phyloP scores from a whole-genome alignment of 768 basidiomycete species.

The Russula earlei region DNA sequence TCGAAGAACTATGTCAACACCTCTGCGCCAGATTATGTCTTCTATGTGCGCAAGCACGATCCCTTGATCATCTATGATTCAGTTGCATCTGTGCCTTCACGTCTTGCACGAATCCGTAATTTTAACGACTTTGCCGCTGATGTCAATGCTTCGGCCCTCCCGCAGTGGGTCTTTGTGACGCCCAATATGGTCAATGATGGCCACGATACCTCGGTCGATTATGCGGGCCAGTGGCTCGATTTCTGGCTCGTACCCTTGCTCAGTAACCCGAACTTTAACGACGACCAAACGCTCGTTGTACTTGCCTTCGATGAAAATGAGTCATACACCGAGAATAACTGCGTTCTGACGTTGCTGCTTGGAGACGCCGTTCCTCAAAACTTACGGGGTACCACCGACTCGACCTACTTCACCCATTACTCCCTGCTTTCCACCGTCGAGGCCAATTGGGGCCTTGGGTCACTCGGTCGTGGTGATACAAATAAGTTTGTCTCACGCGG shows the following conservation, averaged over 20 bases:
- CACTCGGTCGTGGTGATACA: slow-evolving; percentile 49
- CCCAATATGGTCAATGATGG: slow-evolving; percentile 52
- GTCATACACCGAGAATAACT: slow-evolving; percentile 35
- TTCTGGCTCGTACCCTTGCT: slow-evolving; percentile 47
- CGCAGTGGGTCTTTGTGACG: slow-evolving; percentile 55
- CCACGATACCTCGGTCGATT: slow-evolving; percentile 49
- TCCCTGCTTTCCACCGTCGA: slow-evolving; percentile 45
- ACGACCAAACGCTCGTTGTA: slow-evolving; percentile 43
- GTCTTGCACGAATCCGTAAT: slow-evolving; percentile 41
- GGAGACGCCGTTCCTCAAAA: slow-evolving; percentile 37
- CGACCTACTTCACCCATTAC: slow-evolving; percentile 53
- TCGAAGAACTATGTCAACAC: slow-evolving; percentile 32
- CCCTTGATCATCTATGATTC: slow-evolving; percentile 45
- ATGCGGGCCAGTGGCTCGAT: slow-evolving; percentile 35
- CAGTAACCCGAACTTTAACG: slow-evolving; percentile 43
- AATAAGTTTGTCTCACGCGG: slow-evolving; percentile 30
- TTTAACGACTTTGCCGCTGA: slow-evolving; percentile 57
- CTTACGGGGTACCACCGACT: slow-evolving; percentile 38
- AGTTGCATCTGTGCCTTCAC: slow-evolving; percentile 33
- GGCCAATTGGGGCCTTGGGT: slow-evolving; percentile 53
- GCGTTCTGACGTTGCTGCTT: slow-evolving; percentile 36
- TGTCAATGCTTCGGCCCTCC: slow-evolving; percentile 37
- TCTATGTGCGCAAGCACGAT: slow-evolving; percentile 50
- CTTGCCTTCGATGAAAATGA: slow-evolving; percentile 57
- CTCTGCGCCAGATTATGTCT: slow-evolving; percentile 32